Conservation (phyloP, 2,329 filamentous ascomycete genomes). For the Fusarium pininemorale region DNA sequence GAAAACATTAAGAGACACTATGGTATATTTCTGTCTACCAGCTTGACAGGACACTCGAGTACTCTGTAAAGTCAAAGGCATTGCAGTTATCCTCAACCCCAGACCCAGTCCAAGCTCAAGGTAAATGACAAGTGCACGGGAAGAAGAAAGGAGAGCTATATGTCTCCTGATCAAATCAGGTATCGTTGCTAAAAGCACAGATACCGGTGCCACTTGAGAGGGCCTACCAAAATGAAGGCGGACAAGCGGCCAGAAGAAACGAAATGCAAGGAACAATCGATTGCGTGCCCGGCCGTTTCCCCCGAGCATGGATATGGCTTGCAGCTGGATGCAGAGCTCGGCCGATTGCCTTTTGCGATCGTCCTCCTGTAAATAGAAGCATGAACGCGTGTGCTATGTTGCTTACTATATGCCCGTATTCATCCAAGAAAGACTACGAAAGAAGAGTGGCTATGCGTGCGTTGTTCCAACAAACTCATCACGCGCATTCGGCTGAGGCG, state of each 20-base stretch:
- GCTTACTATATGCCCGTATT: neutral
- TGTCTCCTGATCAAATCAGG: conserved; percentile 25
- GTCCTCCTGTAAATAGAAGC: conserved; percentile 22
- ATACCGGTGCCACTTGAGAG: conserved; percentile 21
- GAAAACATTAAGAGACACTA: neutral
- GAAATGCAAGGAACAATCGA: conserved; percentile 29
- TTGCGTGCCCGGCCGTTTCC: conserved; percentile 25
- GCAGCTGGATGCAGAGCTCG: conserved; percentile 5
- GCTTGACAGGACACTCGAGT: neutral
- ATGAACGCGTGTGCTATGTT: conserved; percentile 11
- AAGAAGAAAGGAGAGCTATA: conserved; percentile 26
- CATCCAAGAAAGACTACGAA: neutral
- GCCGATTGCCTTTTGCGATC: conserved; percentile 23
- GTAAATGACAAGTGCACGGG: neutral
- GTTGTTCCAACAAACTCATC: conserved; percentile 2
- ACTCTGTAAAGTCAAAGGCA: neutral
- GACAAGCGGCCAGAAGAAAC: conserved; percentile 21
- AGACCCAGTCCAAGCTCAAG: neutral
- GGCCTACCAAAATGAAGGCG: conserved; percentile 21
- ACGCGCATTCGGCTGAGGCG: conserved; percentile 28
- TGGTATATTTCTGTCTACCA: neutral
- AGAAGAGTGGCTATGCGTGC: conserved; percentile 13
- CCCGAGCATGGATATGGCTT: conserved; percentile 28
- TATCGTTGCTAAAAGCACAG: conserved; percentile 10
- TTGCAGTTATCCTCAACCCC: neutral